Percentiles rank a stretch among this genome's conserved stretches.
Conservation (phyloP, 2,329 filamentous ascomycete species). For the Talaromyces sp. region DNA sequence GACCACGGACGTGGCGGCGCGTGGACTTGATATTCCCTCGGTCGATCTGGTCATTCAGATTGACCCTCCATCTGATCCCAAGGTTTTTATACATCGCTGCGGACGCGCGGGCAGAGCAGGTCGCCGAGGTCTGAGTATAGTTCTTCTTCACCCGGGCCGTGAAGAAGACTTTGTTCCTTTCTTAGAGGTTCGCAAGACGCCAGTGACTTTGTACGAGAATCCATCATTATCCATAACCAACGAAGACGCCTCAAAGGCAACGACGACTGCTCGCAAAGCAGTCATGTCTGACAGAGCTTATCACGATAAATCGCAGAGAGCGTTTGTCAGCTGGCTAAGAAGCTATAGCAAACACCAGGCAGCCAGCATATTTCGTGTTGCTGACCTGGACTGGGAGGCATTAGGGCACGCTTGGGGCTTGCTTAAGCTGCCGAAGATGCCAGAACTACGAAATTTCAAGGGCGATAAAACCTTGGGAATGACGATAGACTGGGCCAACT, state of each 20-base stretch:
- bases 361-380: slow-evolving; percentile 78
- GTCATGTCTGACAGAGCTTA: slow-evolving; percentile 57
- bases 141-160: slow-evolving; percentile 75
- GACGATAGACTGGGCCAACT: slow-evolving; percentile 56
- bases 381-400: slow-evolving; percentile 78
- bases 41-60: slow-evolving; percentile 89
- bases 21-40: slow-evolving; percentile 84
- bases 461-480: slow-evolving; percentile 60
- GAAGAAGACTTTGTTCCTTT: slow-evolving; percentile 91
- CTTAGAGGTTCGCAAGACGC: slow-evolving; percentile 79
- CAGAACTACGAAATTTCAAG: slow-evolving; percentile 70
- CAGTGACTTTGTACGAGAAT: slow-evolving; percentile 59
- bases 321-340: slow-evolving; percentile 88
- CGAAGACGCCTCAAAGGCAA: slow-evolving; percentile 53
- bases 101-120: slow-evolving; percentile 59
- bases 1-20: slow-evolving; percentile 86
- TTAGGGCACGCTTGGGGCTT: slow-evolving; percentile 80
- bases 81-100: slow-evolving; percentile 67
- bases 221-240: slow-evolving; percentile 54
- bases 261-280: slow-evolving; percentile 54
- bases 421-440: slow-evolving; percentile 85
- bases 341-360: slow-evolving; percentile 89
- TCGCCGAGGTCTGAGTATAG: slow-evolving; percentile 71
- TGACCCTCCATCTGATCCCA: slow-evolving; percentile 79
- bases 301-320: slow-evolving; percentile 83